These are phyloP conservation scores for Massospora cicadina DNA, from an alignment of 371 early-diverging fungal species.

Conservation along the genomic window DNA sequence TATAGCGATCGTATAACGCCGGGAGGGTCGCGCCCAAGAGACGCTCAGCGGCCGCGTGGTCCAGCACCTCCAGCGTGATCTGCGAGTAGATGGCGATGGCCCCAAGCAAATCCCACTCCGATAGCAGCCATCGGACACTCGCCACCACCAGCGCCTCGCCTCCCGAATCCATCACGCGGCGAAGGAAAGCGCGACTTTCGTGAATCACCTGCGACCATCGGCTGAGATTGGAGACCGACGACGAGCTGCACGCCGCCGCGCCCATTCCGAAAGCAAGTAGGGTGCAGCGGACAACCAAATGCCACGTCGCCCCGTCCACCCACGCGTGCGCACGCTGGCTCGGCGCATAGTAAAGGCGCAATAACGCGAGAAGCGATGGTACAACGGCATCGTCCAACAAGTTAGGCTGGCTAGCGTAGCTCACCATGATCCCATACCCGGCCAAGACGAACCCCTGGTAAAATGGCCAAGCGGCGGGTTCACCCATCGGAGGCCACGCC, in stretches of 20 bases:
- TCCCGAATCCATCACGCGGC: background rate
- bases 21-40: background rate
- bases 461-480: background rate
- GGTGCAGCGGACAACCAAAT: background rate
- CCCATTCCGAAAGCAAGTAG: constrained; percentile 2
- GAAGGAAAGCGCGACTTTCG: background rate
- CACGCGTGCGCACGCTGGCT: background rate
- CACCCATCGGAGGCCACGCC: background rate
- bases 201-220: background rate
- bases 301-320: background rate
- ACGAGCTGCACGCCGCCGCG: background rate
- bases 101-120: background rate
- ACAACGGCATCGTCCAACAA: background rate
- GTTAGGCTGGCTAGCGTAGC: background rate
- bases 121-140: background rate
- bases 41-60: background rate
- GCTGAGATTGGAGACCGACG: background rate
- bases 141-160: background rate
- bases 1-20: background rate
- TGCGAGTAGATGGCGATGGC: background rate
- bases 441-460: background rate
- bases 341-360: background rate
- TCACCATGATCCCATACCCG: background rate
- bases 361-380: background rate
- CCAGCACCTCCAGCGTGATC: background rate